phyloP scores from a whole-genome alignment of 768 basidiomycete genomes.

The Gyrodon lividus region DNA sequence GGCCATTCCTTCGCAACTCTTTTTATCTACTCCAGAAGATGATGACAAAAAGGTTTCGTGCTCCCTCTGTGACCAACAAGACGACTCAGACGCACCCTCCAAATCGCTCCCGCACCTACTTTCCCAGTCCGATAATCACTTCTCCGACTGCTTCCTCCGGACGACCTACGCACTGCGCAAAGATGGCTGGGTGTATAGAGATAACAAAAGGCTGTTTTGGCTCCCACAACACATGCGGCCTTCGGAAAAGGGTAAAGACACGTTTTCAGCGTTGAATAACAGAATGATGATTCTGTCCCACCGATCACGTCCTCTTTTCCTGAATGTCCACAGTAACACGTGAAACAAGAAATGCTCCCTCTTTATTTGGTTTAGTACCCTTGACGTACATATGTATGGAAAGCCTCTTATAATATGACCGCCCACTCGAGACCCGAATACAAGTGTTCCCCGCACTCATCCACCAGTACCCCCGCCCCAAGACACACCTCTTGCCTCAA shows the following conservation, averaged over 20 bases:
- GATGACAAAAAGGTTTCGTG: background rate
- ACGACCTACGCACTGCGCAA: constrained; percentile 1
- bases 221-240: constrained; percentile 12
- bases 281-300: constrained; percentile 9
- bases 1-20: background rate
- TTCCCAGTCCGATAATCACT: constrained; percentile 1
- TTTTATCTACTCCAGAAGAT: background rate
- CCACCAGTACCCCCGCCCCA: too few species aligned
- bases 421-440: too few species aligned
- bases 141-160: constrained; percentile 7
- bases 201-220: constrained; percentile 10
- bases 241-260: background rate
- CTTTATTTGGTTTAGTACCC: too few species aligned
- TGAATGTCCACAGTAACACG: background rate
- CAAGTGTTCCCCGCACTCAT: too few species aligned
- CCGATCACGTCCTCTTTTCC: constrained; percentile 3
- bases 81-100: background rate
- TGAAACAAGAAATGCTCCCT: background rate
- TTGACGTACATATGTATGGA: too few species aligned
- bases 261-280: background rate
- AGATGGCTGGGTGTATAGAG: constrained; percentile 14
- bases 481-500: too few species aligned
- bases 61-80: background rate
- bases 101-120: constrained; percentile 2
- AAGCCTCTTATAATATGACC: too few species aligned